phyloP scores from a whole-genome alignment of 495 filamentous ascomycete species.

The Xylaria telfairii region DNA sequence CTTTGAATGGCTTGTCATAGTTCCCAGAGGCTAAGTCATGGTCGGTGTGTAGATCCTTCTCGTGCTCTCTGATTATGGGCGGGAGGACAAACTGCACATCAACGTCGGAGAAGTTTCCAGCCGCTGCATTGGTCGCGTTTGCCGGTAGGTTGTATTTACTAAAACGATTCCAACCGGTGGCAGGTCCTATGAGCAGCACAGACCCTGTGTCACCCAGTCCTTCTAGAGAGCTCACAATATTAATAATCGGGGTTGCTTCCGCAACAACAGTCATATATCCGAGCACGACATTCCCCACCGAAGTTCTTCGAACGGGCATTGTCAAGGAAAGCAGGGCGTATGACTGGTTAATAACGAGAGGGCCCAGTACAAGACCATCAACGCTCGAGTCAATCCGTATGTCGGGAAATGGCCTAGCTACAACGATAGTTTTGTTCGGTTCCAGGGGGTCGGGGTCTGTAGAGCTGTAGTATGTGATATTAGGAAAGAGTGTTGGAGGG shows the following conservation, averaged over 20 bases:
- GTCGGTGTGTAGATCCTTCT: slow-evolving; percentile 54
- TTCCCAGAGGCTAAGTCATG: slow-evolving; percentile 48
- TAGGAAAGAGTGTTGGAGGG: slow-evolving; percentile 73
- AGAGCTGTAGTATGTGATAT: slow-evolving; percentile 65
- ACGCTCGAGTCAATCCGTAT: slow-evolving; percentile 57
- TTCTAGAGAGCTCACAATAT: slow-evolving; percentile 64
- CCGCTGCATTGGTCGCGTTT: slow-evolving; percentile 42
- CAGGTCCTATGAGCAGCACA: slow-evolving; percentile 71
- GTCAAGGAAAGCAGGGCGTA: slow-evolving; percentile 84
- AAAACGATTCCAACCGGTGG: slow-evolving; percentile 69
- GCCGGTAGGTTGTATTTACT: slow-evolving; percentile 43
- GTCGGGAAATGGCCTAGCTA: slow-evolving; percentile 53
- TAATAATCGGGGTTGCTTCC: slow-evolving; percentile 63
- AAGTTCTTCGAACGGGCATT: slow-evolving; percentile 71
- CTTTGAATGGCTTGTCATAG: slow-evolving; percentile 59
- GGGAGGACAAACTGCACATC: slow-evolving; percentile 56
- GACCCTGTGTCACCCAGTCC: slow-evolving; percentile 72
- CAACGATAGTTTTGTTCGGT: slow-evolving; percentile 45
- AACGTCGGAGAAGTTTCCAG: slow-evolving; percentile 44
- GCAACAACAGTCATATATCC: slow-evolving; percentile 78
- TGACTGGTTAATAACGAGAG: slow-evolving; percentile 67
- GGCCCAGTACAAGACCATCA: slow-evolving; percentile 69
- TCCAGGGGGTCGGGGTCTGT: slow-evolving; percentile 44
- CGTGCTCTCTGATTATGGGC: slow-evolving; percentile 41
- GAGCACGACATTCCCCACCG: slow-evolving; percentile 62